Conservation (phyloP, 768 basidiomycete genomes). For the Suillus spraguei region DNA sequence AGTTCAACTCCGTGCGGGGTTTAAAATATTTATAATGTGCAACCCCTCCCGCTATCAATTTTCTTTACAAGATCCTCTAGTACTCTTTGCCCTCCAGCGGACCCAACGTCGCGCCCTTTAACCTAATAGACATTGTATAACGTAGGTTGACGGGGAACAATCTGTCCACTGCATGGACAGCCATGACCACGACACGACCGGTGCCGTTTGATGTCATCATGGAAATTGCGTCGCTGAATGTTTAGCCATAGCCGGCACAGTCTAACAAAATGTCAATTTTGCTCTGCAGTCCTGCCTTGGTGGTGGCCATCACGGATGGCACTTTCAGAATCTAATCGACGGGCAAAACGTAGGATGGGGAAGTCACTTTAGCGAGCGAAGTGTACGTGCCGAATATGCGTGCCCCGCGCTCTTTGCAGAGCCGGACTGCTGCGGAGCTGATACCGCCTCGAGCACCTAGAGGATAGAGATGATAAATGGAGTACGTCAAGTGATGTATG, state of each 20-base stretch:
- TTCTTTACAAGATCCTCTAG: conserved; percentile 31
- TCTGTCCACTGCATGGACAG: conserved; percentile 35
- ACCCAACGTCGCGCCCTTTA: conserved; percentile 34
- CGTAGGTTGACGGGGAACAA: conserved; percentile 35
- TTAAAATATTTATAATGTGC: too few species aligned
- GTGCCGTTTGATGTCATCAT: conserved; percentile 35
- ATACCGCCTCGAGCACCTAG: conserved; percentile 38
- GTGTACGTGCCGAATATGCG: conserved; percentile 38
- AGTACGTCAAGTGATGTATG: background rate
- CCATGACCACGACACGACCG: conserved; percentile 38
- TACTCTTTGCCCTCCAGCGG: conserved; percentile 28
- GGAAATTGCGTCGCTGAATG: conserved; percentile 36
- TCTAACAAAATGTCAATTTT: conserved; percentile 37
- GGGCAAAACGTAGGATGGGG: conserved; percentile 32
- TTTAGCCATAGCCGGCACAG: conserved; percentile 34
- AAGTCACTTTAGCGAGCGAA: conserved; percentile 26
- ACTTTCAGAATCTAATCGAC: conserved; percentile 33
- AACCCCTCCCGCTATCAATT: conserved; percentile 33
- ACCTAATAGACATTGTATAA: conserved; percentile 31
- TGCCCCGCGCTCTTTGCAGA: conserved; percentile 34
- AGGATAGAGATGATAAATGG: background rate
- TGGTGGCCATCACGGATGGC: conserved; percentile 34
- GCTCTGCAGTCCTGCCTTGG: conserved; percentile 26
- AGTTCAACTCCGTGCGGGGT: too few species aligned
- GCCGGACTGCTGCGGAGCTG: conserved; percentile 36